Evolutionary conservation across 441 rosid genomes (phyloP).

Genomic region (Populus hybrid): DNA sequence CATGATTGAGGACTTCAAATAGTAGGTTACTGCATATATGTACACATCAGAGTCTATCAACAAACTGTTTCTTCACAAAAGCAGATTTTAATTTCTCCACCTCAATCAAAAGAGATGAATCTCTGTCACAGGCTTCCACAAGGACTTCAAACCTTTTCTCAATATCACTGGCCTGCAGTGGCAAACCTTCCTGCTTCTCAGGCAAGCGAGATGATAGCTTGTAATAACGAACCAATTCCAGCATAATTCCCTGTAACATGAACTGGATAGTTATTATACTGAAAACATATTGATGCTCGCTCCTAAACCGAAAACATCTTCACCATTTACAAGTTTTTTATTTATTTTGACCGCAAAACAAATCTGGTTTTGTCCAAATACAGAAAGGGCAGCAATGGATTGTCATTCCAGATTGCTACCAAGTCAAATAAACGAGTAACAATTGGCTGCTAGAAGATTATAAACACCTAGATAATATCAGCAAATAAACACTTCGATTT

Average conservation of each 20-base stretch:
- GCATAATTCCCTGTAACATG: conserved; percentile 54
- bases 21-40: background rate
- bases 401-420: background rate
- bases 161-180: conserved; percentile 4
- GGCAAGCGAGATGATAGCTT: conserved; percentile 23
- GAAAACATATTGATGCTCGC: background rate
- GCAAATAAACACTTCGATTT: background rate
- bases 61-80: conserved; percentile 5
- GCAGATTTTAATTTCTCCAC: conserved; percentile 54
- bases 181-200: conserved; percentile 20
- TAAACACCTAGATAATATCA: too few species aligned
- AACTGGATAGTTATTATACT: background rate
- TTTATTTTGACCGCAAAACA: too few species aligned
- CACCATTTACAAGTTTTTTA: too few species aligned
- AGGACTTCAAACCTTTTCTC: conserved; percentile 45
- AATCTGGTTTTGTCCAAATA: too few species aligned
- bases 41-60: background rate
- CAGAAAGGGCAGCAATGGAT: too few species aligned
- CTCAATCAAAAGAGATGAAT: conserved; percentile 47
- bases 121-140: conserved; percentile 61
- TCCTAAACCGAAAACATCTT: too few species aligned
- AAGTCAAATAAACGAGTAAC: background rate
- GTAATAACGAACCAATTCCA: conserved; percentile 49
- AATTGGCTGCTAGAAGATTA: background rate
- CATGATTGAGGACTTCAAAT: background rate